Evolutionary conservation across 169 alveolate species (phyloP), one percentile per base, ranked within the genome.

Genomic region (Eimeria zaria): DNA sequence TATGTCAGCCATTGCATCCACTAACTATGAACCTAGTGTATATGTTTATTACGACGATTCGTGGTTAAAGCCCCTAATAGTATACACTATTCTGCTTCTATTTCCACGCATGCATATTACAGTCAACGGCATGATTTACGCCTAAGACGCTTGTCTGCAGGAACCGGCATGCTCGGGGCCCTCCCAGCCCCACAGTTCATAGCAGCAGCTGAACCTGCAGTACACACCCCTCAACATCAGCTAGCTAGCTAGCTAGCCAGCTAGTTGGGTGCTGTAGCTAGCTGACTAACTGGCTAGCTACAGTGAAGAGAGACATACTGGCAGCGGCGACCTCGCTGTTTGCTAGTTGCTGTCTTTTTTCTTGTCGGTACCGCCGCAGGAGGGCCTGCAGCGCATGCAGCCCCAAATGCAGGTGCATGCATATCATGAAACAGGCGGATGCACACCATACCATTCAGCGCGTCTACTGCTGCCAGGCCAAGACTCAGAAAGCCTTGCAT

Each of bases 311-410:
- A 62, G 62, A n/a, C 87, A 20, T 46, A 76, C 87, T 41, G 62
- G 87, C 14, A 76, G 87, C 27, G 60, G 55, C 62, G 36, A 44
- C 60, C 30, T 76, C 87, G 53, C 62, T 33, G 60, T 33, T 76
- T 16, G 87, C 87, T 11, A 76, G 48, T 33, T 76, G 87, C 36
- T 76, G 87, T 41, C 87, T 76, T 62, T n/a, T 76, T 36, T 76
- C 87, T 18, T 76, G 87, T 3, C 55, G 58, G 87, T 76, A 76
- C 24, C 87, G 36, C 87, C 60, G 27, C 62, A 76, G 87, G 30
- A 76, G 62, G 16, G 87, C 87, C 87, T 76, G 87, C n/a, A n/a
- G n/a, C n/a, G n/a, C n/a, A n/a, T n/a, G n/a, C n/a, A n/a, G n/a
- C n/a, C n/a, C n/a, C n/a, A n/a, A n/a, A n/a, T n/a, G n/a, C 22